Percentiles rank a stretch among this genome's conserved stretches.
Conservation (phyloP, 192 early-diverging fungal species). For the Coemansia javaensis region DNA sequence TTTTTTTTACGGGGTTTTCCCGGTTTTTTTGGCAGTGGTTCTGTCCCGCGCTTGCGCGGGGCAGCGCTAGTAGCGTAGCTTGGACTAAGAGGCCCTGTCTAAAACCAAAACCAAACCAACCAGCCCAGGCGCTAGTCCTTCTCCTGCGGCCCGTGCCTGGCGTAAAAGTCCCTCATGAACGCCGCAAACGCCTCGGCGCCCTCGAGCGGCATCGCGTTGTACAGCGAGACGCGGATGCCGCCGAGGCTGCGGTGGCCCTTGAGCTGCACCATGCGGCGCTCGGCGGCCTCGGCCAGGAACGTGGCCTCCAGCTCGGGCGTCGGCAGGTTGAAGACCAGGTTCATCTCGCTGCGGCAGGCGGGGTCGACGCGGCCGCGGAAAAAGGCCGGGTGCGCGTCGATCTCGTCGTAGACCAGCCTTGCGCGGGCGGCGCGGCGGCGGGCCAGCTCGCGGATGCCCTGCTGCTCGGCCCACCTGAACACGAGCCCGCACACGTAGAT, state of each 20-base stretch:
- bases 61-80: too few relatives aligned
- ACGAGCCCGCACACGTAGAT: conserved; percentile 89
- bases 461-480: conserved; percentile 72
- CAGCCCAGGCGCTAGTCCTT: not conserved
- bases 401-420: conserved; percentile 61
- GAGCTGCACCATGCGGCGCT: conserved; percentile 76
- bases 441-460: conserved; percentile 62
- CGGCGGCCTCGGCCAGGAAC: conserved; percentile 79
- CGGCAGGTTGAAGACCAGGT: conserved; percentile 77
- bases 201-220: conserved; percentile 89
- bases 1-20: too few relatives aligned
- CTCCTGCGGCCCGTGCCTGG: conserved; percentile 12
- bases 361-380: conserved; percentile 64
- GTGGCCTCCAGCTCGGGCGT: conserved; percentile 64
- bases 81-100: not conserved
- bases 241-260: conserved; percentile 94
- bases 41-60: too few relatives aligned
- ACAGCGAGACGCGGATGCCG: conserved; percentile 87
- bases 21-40: too few relatives aligned
- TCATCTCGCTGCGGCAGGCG: conserved; percentile 76
- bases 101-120: too few relatives aligned
- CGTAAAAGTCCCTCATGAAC: conserved; percentile 80
- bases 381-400: conserved; percentile 56
- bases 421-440: conserved; percentile 69
- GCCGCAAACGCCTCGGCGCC: conserved; percentile 71